Evolutionary conservation across 371 early-diverging fungal species (phyloP), one percentile per base, ranked within the genome.

Genomic region (Apophysomyces elegans): DNA sequence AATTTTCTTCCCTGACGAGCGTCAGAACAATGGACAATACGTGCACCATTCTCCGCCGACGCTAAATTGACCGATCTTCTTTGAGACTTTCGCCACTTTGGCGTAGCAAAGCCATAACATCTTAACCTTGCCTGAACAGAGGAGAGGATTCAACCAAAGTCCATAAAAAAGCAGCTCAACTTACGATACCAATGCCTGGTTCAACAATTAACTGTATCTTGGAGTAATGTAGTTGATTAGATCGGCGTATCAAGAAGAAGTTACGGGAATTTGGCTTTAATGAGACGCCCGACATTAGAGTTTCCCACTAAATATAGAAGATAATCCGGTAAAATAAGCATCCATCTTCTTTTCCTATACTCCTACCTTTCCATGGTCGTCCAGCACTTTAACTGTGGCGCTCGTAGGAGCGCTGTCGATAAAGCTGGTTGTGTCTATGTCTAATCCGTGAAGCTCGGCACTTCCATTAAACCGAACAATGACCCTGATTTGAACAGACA

Each of bases 101-200:
- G 87, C 21, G 73, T 71, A 47, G 93, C 87, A 12, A 77, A 77
- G 2, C 95, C 95, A 72, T 87, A 92, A 39, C 86, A 88, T 26
- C 95, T 85, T 61, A 94, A 84, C 16, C 95, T 88, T 37, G 85
- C 85, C 86, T 85, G 59, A 56, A 21, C 8, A 32, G 36, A 35
- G 32, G 32, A 26, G 32, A 26, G 0, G 12, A 39, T 13, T 39
- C 5, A 59, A 37, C 38, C 12, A 38, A 36, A 32, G 9, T 43
- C 50, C 32, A 26, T 26, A 26, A 26, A 26, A 3, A 26, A 26
- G 32, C 32, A 3, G 1, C 58, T 41, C 39, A 14, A 61, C 68
- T 59, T 71, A 88, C 89, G 59, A 94, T 85, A 38, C 95, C 95
- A 59, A 95, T 95, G 66, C 93, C 95, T 6, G 95, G 94, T 66